A percentile compares a stretch with the other conserved stretches of the same genome.
phyloP scores from a whole-genome alignment of 441 rosid species.

The Dalechampia spathulata region DNA sequence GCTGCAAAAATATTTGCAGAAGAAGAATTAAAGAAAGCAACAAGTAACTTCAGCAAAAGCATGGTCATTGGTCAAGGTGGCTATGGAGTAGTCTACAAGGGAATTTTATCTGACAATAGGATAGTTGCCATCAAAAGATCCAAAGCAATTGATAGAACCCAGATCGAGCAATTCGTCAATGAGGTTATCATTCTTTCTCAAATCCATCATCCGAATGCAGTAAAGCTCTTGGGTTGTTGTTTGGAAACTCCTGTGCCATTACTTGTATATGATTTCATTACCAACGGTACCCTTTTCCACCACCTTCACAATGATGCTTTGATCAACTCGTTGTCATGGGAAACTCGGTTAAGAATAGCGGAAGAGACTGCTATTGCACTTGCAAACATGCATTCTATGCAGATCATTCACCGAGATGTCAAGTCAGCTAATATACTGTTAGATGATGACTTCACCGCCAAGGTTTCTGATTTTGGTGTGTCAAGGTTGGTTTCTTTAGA shows the following conservation, averaged over 20 bases:
- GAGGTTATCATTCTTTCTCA: constrained; percentile 25
- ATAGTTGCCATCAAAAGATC: constrained; percentile 28
- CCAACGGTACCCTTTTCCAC: constrained; percentile 27
- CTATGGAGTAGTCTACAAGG: constrained; percentile 29
- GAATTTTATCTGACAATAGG: constrained; percentile 9
- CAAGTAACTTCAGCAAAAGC: constrained; percentile 16
- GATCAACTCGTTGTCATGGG: constrained; percentile 14
- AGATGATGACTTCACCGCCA: constrained; percentile 24
- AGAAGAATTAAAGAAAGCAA: constrained; percentile 19
- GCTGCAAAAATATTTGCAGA: constrained; percentile 16
- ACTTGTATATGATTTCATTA: constrained; percentile 30
- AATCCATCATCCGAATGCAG: constrained; percentile 30
- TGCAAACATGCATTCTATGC: constrained; percentile 31
- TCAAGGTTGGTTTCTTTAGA: constrained; percentile 27
- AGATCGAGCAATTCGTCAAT: constrained; percentile 27
- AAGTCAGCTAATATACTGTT: constrained; percentile 29
- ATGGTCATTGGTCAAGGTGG: constrained; percentile 25
- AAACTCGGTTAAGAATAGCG: constrained; percentile 23
- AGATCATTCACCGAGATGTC: constrained; percentile 32
- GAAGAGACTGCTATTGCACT: constrained; percentile 28
- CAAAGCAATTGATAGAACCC: constrained; percentile 12
- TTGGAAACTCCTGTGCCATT: constrained; percentile 29
- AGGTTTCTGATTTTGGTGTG: constrained; percentile 34
- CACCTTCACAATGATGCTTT: constrained; percentile 12
- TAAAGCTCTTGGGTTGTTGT: constrained; percentile 35